These are phyloP conservation scores for Ascocoryne sarcoides DNA, from an alignment of 2,329 filamentous ascomycete genomes.

Conservation along the genomic window DNA sequence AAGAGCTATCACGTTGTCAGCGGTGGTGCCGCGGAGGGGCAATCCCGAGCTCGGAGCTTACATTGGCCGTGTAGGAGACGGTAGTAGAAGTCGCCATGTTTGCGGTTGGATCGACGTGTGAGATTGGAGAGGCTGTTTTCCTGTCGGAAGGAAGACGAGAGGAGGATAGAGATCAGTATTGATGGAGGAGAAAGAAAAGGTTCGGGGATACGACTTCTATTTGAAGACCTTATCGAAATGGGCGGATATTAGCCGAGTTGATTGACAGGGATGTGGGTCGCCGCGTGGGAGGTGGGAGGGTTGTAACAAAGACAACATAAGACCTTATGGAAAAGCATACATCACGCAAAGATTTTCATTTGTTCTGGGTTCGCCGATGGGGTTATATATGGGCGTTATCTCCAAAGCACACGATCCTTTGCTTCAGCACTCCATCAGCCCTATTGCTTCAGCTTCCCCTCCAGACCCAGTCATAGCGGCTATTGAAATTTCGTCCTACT, in stretches of 20 bases:
- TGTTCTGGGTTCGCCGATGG: neutral
- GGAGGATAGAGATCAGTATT: neutral
- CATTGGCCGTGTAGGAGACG: slow-evolving; percentile 32
- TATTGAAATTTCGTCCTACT: too few species aligned
- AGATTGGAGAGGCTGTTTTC: neutral
- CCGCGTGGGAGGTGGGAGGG: neutral
- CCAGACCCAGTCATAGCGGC: too few species aligned
- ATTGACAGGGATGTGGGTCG: neutral
- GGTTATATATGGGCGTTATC: neutral
- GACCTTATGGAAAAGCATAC: neutral
- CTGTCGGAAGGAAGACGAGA: too few species aligned
- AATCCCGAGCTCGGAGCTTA: slow-evolving; percentile 21
- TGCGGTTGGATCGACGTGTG: slow-evolving; percentile 9
- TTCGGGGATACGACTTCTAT: neutral
- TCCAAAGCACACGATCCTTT: neutral
- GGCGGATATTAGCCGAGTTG: neutral
- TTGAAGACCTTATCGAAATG: neutral
- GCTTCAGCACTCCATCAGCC: too few species aligned
- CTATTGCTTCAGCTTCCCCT: too few species aligned
- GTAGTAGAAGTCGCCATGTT: slow-evolving; percentile 26
- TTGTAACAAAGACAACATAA: neutral
- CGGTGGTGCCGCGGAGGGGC: slow-evolving; percentile 7
- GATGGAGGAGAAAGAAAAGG: slow-evolving; percentile 1
- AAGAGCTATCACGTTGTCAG: slow-evolving; percentile 53
- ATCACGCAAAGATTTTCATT: neutral